phyloP scores from a whole-genome alignment of 2,329 filamentous ascomycete species.

The Aspergillus sp. region DNA sequence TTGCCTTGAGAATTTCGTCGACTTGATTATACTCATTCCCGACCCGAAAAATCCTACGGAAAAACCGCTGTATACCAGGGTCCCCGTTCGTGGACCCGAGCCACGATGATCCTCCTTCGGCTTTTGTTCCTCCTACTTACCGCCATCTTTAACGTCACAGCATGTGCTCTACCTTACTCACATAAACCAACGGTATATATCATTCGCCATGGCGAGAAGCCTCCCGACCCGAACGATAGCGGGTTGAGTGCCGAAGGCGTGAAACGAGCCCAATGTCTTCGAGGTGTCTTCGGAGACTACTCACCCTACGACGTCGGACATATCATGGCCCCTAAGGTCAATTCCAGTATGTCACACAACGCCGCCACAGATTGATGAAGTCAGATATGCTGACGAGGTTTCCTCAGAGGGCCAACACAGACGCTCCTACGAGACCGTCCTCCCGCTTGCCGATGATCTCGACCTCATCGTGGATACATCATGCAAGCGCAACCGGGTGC shows the following conservation, averaged over 20 bases:
- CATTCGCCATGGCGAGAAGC: constrained; percentile 33
- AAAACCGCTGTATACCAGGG: background rate
- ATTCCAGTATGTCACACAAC: constrained; percentile 14
- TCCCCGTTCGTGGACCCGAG: background rate
- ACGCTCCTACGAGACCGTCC: constrained; percentile 19
- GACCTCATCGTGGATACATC: constrained; percentile 24
- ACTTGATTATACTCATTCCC: background rate
- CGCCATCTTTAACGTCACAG: background rate
- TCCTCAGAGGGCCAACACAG: constrained; percentile 13
- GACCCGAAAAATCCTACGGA: background rate
- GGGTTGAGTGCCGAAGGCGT: constrained; percentile 25
- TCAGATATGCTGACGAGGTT: background rate
- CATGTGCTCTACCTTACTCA: constrained; percentile 4
- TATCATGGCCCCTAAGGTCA: constrained; percentile 29
- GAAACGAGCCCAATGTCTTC: constrained; percentile 29
- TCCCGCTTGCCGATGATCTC: constrained; percentile 27
- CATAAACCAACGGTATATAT: constrained; percentile 26
- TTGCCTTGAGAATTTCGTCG: background rate
- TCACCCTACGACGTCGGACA: constrained; percentile 27
- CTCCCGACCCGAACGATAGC: constrained; percentile 21
- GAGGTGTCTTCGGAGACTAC: constrained; percentile 23
- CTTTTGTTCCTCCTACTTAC: background rate
- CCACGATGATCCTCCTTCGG: background rate
- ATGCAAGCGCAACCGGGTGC: constrained; percentile 23
- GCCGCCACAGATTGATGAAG: background rate